Evolutionary conservation across 1,284 basidiomycete genomes (phyloP).

Genomic region (Fistulina hepatica): DNA sequence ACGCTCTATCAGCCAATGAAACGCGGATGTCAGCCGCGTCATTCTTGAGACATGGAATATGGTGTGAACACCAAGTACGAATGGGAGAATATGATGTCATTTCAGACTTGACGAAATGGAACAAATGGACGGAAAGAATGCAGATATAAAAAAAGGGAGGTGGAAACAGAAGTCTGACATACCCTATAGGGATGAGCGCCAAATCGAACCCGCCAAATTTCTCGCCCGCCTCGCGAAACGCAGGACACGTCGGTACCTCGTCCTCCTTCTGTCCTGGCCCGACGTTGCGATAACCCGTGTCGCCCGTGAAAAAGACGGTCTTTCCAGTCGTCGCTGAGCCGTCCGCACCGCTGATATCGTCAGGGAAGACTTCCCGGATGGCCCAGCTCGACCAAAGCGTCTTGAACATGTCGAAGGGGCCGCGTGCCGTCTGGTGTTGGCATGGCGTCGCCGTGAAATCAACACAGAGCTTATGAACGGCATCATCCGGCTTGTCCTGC

Average conservation of each 20-base stretch:
- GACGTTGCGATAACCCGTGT: conserved; percentile 50
- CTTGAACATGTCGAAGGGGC: conserved; percentile 36
- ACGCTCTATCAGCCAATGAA: conserved; percentile 38
- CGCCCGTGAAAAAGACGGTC: conserved; percentile 57
- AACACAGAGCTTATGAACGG: conserved; percentile 20
- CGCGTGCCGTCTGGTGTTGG: conserved; percentile 46
- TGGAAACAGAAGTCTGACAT: neutral
- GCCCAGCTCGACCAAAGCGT: conserved; percentile 56
- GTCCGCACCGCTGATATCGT: neutral
- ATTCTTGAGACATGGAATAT: neutral
- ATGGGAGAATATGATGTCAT: neutral
- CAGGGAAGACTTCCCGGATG: conserved; percentile 25
- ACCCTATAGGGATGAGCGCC: conserved; percentile 60
- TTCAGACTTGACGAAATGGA: no score
- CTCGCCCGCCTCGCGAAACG: conserved; percentile 56
- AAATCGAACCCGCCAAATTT: conserved; percentile 49
- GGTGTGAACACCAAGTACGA: neutral
- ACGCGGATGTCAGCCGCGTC: no score
- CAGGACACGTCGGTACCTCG: conserved; percentile 38
- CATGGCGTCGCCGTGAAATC: conserved; percentile 37
- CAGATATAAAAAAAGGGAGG: neutral
- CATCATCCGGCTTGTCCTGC: conserved; percentile 11
- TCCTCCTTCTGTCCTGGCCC: conserved; percentile 6
- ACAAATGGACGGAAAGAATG: no score
- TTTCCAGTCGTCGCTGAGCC: conserved; percentile 11